These are phyloP conservation scores for Saitoella complicata DNA, from an alignment of 805 yeast genomes.

Conservation along the genomic window DNA sequence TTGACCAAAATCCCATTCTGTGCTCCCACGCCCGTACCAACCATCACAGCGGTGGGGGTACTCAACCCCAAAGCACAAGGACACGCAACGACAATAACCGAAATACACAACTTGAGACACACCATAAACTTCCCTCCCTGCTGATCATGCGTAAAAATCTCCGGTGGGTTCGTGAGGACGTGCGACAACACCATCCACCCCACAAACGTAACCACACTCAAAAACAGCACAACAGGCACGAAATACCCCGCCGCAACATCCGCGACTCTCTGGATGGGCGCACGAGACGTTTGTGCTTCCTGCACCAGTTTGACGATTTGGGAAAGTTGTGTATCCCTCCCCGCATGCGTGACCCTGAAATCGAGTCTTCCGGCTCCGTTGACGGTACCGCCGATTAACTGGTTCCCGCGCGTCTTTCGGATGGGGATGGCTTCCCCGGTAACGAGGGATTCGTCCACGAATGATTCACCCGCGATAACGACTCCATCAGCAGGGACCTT, in stretches of 20 bases:
- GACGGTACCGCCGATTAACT: conserved; percentile 77
- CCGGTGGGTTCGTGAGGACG: conserved; percentile 28
- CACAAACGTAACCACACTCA: conserved; percentile 51
- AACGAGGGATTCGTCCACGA: conserved; percentile 72
- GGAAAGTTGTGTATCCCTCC: conserved; percentile 70
- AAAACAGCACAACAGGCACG: conserved; percentile 53
- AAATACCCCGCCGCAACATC: conserved; percentile 73
- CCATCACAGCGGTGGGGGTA: conserved; percentile 98
- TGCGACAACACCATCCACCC: conserved; percentile 38
- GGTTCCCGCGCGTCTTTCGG: conserved; percentile 40
- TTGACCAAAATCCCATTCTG: conserved; percentile 74
- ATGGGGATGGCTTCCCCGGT: conserved; percentile 87
- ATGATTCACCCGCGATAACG: conserved; percentile 62
- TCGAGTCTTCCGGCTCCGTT: conserved; percentile 63
- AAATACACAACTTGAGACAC: conserved; percentile 65
- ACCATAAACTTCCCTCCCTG: conserved; percentile 43
- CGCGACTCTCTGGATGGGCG: conserved; percentile 82
- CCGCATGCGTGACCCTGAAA: conserved; percentile 52
- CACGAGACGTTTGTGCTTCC: conserved; percentile 74
- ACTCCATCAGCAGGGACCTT: conserved; percentile 86
- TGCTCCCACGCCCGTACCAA: conserved; percentile 95
- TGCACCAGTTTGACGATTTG: conserved; percentile 76
- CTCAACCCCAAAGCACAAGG: conserved; percentile 97
- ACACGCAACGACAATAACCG: conserved; percentile 94
- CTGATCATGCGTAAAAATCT: conserved; percentile 24